Evolutionary conservation across 139 green algal genomes (phyloP).

Genomic region (Closterium sp.): DNA sequence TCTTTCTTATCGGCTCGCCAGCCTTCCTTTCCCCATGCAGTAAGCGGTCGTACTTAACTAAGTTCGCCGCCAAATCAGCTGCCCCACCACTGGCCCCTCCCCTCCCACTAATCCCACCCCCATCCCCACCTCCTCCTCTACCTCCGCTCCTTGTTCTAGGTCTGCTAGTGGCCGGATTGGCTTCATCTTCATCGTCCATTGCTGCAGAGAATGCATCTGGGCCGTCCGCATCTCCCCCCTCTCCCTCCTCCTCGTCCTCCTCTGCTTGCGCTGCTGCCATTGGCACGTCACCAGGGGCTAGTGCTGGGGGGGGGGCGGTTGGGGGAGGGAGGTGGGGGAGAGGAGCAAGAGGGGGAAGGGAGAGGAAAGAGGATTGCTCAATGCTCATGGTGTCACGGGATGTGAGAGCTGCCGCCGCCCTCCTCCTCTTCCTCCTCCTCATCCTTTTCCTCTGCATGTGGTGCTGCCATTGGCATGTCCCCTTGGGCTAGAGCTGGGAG

Average conservation of each 20-base stretch:
- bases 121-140: not conserved
- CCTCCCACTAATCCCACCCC: not conserved
- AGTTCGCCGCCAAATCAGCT: not conserved
- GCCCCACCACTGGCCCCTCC: not conserved
- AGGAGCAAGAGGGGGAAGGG: too few relatives aligned
- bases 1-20: slow-evolving; percentile 1
- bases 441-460: too few relatives aligned
- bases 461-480: too few relatives aligned
- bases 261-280: not conserved
- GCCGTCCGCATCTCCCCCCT: not conserved
- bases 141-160: not conserved
- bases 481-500: too few relatives aligned
- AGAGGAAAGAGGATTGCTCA: too few relatives aligned
- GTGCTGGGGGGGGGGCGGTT: not conserved
- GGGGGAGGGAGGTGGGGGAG: too few relatives aligned
- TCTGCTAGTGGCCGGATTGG: not conserved
- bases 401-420: too few relatives aligned
- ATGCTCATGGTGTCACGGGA: too few relatives aligned
- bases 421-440: too few relatives aligned
- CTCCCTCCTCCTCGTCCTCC: not conserved
- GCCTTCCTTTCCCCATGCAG: slow-evolving; percentile 66
- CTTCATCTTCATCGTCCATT: not conserved
- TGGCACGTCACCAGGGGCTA: not conserved
- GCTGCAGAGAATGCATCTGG: not conserved
- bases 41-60: slow-evolving; percentile 70